Conservation (phyloP, 2,329 filamentous ascomycete genomes). For the Colletotrichum ledebouriae region DNA sequence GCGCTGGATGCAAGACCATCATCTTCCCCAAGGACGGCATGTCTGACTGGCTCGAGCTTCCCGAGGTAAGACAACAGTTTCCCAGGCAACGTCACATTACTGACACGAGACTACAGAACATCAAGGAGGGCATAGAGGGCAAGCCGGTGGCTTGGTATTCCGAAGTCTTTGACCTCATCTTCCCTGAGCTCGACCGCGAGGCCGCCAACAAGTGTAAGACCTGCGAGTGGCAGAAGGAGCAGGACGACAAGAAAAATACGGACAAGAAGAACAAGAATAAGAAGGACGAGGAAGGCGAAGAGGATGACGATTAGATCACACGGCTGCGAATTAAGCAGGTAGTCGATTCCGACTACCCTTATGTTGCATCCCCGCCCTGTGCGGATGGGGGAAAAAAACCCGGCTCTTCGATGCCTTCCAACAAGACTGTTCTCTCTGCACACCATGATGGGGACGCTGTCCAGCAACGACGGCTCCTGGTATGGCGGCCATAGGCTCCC, state of each 20-base stretch:
- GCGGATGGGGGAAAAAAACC: no score
- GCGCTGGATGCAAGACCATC: conserved; percentile 92
- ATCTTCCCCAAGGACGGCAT: conserved; percentile 96
- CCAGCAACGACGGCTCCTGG: conserved; percentile 2
- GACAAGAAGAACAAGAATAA: conserved; percentile 41
- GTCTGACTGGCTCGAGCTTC: conserved; percentile 97
- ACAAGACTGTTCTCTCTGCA: background rate
- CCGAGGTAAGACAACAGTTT: conserved; percentile 77
- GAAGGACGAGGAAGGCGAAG: conserved; percentile 46
- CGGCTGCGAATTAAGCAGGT: background rate
- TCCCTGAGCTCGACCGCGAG: conserved; percentile 81
- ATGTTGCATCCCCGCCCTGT: background rate
- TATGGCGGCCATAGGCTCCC: background rate
- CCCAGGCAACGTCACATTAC: background rate
- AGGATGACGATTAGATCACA: conserved; percentile 48
- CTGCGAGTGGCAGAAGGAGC: conserved; percentile 65
- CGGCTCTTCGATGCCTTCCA: background rate
- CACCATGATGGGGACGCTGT: background rate
- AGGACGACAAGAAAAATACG: conserved; percentile 53
- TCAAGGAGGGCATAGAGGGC: conserved; percentile 95
- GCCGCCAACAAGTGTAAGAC: conserved; percentile 81
- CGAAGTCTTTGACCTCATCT: conserved; percentile 93
- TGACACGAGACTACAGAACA: conserved; percentile 75
- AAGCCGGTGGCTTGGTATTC: conserved; percentile 93
- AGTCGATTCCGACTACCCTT: background rate